phyloP scores from a whole-genome alignment of 1,284 basidiomycete genomes.

The Marasmius tenuissimus region DNA sequence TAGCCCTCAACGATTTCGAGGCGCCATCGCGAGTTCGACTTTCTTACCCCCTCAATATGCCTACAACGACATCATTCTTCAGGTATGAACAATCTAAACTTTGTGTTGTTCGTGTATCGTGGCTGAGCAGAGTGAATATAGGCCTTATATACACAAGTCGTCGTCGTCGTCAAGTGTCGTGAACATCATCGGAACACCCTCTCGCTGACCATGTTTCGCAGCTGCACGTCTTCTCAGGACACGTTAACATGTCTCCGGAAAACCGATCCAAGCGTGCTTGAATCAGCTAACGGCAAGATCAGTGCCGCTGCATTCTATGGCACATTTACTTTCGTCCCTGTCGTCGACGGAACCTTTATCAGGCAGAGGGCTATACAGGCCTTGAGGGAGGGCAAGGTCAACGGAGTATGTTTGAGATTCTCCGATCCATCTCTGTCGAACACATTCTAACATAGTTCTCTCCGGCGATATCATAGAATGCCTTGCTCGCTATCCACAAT shows the following conservation, averaged over 20 bases:
- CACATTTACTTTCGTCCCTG: slow-evolving; percentile 40
- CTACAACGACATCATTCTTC: slow-evolving; percentile 40
- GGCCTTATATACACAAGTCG: slow-evolving; percentile 33
- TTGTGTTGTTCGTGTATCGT: neutral
- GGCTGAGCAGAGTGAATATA: no score
- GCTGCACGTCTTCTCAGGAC: slow-evolving; percentile 33
- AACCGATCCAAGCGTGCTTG: slow-evolving; percentile 27
- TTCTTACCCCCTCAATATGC: slow-evolving; percentile 45
- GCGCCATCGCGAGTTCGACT: slow-evolving; percentile 43
- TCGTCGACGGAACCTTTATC: slow-evolving; percentile 46
- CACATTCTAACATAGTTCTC: neutral
- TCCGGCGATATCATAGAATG: neutral
- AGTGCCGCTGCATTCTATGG: slow-evolving; percentile 36
- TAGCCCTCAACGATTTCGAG: slow-evolving; percentile 40
- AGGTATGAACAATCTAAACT: slow-evolving; percentile 27
- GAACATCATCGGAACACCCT: neutral
- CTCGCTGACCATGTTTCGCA: slow-evolving; percentile 18
- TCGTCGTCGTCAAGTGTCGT: slow-evolving; percentile 23
- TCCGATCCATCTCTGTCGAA: neutral
- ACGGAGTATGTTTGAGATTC: slow-evolving; percentile 32
- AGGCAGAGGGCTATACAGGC: slow-evolving; percentile 38
- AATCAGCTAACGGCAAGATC: slow-evolving; percentile 35
- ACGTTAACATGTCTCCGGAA: slow-evolving; percentile 35
- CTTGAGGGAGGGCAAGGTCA: slow-evolving; percentile 32
- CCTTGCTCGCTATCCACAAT: slow-evolving; percentile 36